Conservation (phyloP, 768 basidiomycete species). For the Coprinopsis sp. region DNA sequence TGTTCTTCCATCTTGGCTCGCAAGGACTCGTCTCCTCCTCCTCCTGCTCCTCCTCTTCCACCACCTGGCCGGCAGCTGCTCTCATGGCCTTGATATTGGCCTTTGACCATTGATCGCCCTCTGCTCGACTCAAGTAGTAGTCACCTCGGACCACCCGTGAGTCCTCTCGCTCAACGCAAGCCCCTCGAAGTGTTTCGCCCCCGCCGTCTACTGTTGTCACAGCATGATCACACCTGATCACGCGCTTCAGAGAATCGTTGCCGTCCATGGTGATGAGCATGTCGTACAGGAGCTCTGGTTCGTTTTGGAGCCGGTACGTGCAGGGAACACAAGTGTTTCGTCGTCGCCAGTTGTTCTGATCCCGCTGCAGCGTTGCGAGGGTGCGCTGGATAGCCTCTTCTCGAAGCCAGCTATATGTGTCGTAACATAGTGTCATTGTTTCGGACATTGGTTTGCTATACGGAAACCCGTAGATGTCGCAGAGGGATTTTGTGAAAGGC, state of each 20-base stretch:
- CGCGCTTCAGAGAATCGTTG: slow-evolving; percentile 24
- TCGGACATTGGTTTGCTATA: slow-evolving; percentile 14
- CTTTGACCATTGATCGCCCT: neutral
- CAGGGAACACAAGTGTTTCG: slow-evolving; percentile 16
- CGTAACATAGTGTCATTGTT: slow-evolving; percentile 22
- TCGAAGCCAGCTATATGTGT: slow-evolving; percentile 21
- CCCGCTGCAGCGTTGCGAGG: neutral
- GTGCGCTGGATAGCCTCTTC: neutral
- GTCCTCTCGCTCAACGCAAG: too few species aligned
- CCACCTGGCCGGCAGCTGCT: neutral
- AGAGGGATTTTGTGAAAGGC: slow-evolving; percentile 24
- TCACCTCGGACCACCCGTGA: too few species aligned
- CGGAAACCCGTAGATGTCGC: slow-evolving; percentile 22
- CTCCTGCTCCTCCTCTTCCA: neutral
- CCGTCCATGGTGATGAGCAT: slow-evolving; percentile 24
- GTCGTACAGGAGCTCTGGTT: slow-evolving; percentile 14
- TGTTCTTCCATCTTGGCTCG: slow-evolving; percentile 9
- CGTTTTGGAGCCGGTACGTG: slow-evolving; percentile 16
- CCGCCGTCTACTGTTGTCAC: too few species aligned
- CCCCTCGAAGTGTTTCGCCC: too few species aligned
- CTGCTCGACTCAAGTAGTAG: neutral
- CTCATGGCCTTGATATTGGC: neutral
- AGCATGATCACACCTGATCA: too few species aligned
- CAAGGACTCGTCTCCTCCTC: neutral
- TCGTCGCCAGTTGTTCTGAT: slow-evolving; percentile 6